phyloP scores from a whole-genome alignment of 1,284 basidiomycete species.

The Austroboletus rostrupii region DNA sequence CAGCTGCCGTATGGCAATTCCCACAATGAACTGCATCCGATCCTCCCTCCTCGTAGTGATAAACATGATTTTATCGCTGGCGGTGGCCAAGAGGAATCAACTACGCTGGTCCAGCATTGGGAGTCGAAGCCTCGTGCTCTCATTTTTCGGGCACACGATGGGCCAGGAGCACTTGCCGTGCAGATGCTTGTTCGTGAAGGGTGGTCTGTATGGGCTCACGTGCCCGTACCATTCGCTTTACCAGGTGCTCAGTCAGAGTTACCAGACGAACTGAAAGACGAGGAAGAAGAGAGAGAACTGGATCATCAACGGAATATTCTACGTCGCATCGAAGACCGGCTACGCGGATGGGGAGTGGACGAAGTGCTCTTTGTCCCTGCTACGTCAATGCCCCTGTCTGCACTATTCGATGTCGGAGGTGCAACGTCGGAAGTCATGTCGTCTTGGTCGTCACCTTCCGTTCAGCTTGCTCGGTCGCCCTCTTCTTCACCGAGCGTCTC shows the following conservation, averaged over 20 bases:
- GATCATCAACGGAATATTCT: conserved; percentile 28
- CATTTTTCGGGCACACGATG: conserved; percentile 73
- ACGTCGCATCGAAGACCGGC: conserved; percentile 46
- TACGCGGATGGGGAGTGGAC: conserved; percentile 60
- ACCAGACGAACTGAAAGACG: conserved; percentile 27
- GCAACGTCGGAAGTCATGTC: conserved; percentile 17
- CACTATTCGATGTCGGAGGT: conserved; percentile 29
- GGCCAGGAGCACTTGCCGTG: conserved; percentile 68
- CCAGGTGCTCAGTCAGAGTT: conserved; percentile 22
- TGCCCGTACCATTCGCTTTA: conserved; percentile 42
- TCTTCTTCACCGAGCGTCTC: conserved; percentile 31
- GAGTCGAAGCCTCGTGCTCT: conserved; percentile 45
- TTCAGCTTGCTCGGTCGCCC: conserved; percentile 23
- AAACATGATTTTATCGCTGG: conserved; percentile 25
- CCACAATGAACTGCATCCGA: conserved; percentile 28
- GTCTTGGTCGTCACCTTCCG: conserved; percentile 26
- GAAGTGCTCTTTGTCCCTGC: conserved; percentile 54
- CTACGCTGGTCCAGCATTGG: conserved; percentile 2
- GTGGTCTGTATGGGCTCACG: conserved; percentile 68
- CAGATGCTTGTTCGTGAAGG: conserved; percentile 67
- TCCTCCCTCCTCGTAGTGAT: conserved; percentile 23
- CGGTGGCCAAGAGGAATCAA: conserved; percentile 19
- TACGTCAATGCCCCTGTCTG: conserved; percentile 18
- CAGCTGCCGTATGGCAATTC: conserved; percentile 22
- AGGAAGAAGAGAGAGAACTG: conserved; percentile 31